Base-by-base conservation (phyloP, 306 rosid species). In the Heteromeles arbutifolia region DNA sequence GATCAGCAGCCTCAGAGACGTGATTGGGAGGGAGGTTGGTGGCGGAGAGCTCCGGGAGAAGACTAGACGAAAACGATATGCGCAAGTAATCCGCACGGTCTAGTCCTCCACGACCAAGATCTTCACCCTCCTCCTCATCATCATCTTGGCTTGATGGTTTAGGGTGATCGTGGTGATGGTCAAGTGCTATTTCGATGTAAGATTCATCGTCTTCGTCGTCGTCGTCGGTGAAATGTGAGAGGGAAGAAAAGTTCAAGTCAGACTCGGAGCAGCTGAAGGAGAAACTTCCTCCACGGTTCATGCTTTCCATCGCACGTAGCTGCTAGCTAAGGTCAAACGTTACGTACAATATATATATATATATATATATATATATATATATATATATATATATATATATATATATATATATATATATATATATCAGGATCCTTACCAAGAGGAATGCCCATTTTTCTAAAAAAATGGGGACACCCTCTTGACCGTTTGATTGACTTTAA, bases 51-150 rank as follows among this genome's bases (percentile, higher is more conserved):
- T 64, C 68, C 44, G 67, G 78, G 72, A 54, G 75, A 54, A 81
- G 77, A 44, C 77, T 79, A 13, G 91, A 85, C 0, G 92, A 88
- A 61, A 86, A 82, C 3, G 93, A 88, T 52, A 88, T 81, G 15
- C 93, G 88, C 79, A 86, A 31, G 17, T 78, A 77, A 6, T 76
- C 79, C 0, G 52, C 62, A 9, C 61, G 67, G 22, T 56, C 74
- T 18, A 31, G 39, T 45, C 5, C 67, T 76, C 71, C 58, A 62
- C 29, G 11, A 28, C 6, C 37, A 9, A 2, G 63, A 48, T 53
- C 69, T 21, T 11, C 64, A 5, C 12, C 31, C 11, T 11, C 64
- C 3, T 18, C 31, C 17, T 7, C 12, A 4, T 44, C 37, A 12
- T 34, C 48, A 24, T 25, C 44, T 29, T 50, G 14, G 73, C 17